Evolutionary conservation across 306 rosid genomes (phyloP).

Genomic region (Prunus mume): DNA sequence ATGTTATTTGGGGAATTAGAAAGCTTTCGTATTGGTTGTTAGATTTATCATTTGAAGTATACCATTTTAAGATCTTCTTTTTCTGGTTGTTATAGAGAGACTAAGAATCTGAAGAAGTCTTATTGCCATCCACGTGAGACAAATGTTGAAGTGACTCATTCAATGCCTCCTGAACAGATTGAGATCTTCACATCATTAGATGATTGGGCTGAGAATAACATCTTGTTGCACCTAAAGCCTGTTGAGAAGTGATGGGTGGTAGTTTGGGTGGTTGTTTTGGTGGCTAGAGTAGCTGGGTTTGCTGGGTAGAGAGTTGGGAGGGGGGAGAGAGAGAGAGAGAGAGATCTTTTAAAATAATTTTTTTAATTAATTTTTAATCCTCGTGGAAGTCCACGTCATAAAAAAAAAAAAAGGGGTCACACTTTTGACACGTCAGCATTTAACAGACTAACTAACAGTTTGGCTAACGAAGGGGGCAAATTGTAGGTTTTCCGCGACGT

Average conservation of each 20-base stretch:
- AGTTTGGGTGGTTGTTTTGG: no score
- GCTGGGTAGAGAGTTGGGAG: no score
- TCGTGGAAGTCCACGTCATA: no score
- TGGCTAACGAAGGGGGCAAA: no score
- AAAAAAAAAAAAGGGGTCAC: no score
- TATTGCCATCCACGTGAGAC: constrained; percentile 38
- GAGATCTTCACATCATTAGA: constrained; percentile 52
- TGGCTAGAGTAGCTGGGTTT: no score
- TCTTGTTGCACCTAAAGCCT: constrained; percentile 51
- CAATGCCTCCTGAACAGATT: constrained; percentile 53
- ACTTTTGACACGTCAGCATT: no score
- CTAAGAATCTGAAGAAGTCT: constrained; percentile 28
- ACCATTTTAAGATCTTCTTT: not conserved
- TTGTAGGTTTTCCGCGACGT: no score
- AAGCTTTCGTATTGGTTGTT: not conserved
- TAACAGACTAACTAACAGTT: no score
- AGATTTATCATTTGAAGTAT: not conserved
- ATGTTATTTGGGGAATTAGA: not conserved
- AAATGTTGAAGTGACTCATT: constrained; percentile 50
- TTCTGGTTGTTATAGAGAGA: constrained; percentile 22
- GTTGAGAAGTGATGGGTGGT: constrained; percentile 49
- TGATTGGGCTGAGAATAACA: constrained; percentile 51
- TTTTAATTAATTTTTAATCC: no score
- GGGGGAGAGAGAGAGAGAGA: no score
- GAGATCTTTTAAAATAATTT: no score